Percentiles rank a stretch among this genome's conserved stretches.
Conservation (phyloP, 2,329 filamentous ascomycete genomes). For the Exophiala oligosperma region DNA sequence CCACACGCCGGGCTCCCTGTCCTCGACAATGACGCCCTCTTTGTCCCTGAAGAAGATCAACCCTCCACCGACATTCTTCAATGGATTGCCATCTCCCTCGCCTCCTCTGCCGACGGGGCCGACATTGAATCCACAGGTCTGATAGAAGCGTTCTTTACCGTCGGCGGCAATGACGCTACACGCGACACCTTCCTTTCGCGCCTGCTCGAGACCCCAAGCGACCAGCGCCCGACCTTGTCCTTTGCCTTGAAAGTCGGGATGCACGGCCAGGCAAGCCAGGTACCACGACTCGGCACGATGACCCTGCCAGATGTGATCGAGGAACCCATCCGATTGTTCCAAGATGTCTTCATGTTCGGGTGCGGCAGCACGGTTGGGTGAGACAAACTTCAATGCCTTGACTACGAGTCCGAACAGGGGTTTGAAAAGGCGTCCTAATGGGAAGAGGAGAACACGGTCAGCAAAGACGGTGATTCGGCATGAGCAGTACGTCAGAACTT, state of each 20-base stretch:
- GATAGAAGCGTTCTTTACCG: slow-evolving; percentile 45
- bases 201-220: slow-evolving; percentile 40
- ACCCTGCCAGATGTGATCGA: slow-evolving; percentile 33
- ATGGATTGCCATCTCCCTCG: slow-evolving; percentile 25
- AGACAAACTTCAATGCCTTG: slow-evolving; percentile 31
- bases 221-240: slow-evolving; percentile 42
- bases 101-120: slow-evolving; percentile 25
- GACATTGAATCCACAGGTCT: slow-evolving; percentile 36
- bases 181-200: slow-evolving; percentile 19
- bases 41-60: slow-evolving; percentile 26
- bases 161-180: slow-evolving; percentile 42
- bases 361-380: slow-evolving; percentile 23
- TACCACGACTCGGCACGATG: slow-evolving; percentile 35
- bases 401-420: slow-evolving; percentile 42
- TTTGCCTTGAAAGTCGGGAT: slow-evolving; percentile 40
- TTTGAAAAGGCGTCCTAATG: slow-evolving; percentile 34
- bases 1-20: slow-evolving; percentile 15
- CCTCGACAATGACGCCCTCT: slow-evolving; percentile 13
- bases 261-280: slow-evolving; percentile 29
- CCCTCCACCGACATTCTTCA: slow-evolving; percentile 21
- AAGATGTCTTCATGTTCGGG: slow-evolving; percentile 19
- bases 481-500: neutral
- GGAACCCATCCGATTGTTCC: slow-evolving; percentile 19
- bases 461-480: neutral
- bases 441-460: neutral